phyloP scores from a whole-genome alignment of 352 stramenopile species.

The Phytophthora vignae region DNA sequence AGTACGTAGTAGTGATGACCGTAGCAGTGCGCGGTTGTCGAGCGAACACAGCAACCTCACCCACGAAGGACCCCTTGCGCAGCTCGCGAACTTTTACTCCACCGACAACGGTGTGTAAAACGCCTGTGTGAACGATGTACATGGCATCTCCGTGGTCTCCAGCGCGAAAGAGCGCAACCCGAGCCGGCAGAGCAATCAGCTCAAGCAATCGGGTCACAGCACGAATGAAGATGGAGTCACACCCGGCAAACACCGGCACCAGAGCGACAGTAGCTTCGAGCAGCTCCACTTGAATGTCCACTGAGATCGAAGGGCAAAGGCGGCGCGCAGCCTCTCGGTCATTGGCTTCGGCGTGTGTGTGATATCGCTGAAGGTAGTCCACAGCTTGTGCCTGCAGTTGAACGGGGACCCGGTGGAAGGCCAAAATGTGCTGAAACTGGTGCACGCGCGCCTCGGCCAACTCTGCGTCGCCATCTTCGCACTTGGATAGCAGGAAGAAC shows the following conservation, averaged over 20 bases:
- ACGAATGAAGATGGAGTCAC: slow-evolving; percentile 65
- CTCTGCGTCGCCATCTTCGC: slow-evolving; percentile 62
- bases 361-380: slow-evolving; percentile 74
- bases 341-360: slow-evolving; percentile 68
- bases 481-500: slow-evolving; percentile 82
- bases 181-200: slow-evolving; percentile 58
- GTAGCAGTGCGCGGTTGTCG: slow-evolving; percentile 66
- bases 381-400: slow-evolving; percentile 61
- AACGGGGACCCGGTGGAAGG: slow-evolving; percentile 66
- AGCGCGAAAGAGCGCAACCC: slow-evolving; percentile 60
- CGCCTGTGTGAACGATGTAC: slow-evolving; percentile 74
- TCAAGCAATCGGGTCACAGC: slow-evolving; percentile 67
- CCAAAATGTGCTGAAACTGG: slow-evolving; percentile 73
- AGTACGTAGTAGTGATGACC: slow-evolving; percentile 72
- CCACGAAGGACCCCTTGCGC: slow-evolving; percentile 72
- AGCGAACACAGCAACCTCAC: slow-evolving; percentile 73
- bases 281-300: slow-evolving; percentile 76
- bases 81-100: slow-evolving; percentile 75
- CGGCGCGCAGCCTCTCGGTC: slow-evolving; percentile 66
- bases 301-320: slow-evolving; percentile 73
- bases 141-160: slow-evolving; percentile 76
- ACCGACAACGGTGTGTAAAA: slow-evolving; percentile 66
- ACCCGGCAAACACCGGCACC: slow-evolving; percentile 71
- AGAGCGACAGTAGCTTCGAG: slow-evolving; percentile 56
- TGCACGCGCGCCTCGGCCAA: slow-evolving; percentile 67